Conservation (phyloP, 225 moss, liverwort and hornwort genomes). For the Ulota crispa region DNA sequence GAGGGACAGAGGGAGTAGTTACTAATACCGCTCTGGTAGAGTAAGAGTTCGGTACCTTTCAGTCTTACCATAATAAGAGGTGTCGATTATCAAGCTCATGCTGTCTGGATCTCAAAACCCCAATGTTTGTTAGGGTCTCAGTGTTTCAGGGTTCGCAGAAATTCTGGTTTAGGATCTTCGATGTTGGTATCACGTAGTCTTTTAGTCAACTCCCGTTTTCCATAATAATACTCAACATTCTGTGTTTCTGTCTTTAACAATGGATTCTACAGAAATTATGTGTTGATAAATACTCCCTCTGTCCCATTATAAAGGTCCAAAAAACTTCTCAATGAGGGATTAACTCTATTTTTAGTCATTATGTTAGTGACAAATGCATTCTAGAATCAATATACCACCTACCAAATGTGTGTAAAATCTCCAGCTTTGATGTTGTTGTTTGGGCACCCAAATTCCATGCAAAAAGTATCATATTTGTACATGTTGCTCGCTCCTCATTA, state of each 20-base stretch:
- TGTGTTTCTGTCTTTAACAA: not conserved
- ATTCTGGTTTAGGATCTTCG: not conserved
- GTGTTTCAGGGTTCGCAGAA: not conserved
- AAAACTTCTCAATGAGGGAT: no score
- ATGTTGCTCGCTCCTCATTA: no score
- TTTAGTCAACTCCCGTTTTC: not conserved
- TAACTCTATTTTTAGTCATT: no score
- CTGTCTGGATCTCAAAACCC: not conserved
- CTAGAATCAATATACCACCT: no score
- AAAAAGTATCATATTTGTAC: no score
- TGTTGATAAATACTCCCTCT: not conserved
- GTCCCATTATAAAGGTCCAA: no score
- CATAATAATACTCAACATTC: not conserved
- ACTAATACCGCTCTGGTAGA: not conserved
- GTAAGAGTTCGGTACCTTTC: not conserved
- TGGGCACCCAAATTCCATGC: no score
- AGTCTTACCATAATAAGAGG: not conserved
- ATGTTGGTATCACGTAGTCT: not conserved
- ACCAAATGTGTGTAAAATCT: no score
- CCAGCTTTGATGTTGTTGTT: no score
- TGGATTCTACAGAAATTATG: not conserved
- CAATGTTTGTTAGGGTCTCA: not conserved
- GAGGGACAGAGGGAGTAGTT: no score
- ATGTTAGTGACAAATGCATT: no score
- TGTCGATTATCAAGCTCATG: not conserved